Percentiles rank a stretch among this genome's conserved stretches.
phyloP scores from a whole-genome alignment of 2,329 filamentous ascomycete genomes.

The Blastomyces silverae region DNA sequence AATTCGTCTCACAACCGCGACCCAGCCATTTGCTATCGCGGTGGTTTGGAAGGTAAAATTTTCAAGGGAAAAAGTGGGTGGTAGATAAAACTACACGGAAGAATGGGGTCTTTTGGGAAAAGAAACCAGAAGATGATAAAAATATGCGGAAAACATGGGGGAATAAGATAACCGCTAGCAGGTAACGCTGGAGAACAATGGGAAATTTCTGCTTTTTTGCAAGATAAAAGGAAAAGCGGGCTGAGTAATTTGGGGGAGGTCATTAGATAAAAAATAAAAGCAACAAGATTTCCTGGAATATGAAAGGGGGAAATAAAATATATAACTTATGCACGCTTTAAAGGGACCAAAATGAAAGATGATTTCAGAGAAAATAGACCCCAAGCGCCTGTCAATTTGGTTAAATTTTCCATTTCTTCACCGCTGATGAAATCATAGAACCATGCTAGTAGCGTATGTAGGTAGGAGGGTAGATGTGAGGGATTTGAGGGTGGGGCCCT shows the following conservation, averaged over 20 bases:
- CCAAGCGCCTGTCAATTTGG: constrained; percentile 4
- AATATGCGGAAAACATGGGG: neutral
- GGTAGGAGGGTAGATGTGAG: neutral
- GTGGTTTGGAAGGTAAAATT: neutral
- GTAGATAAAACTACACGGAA: constrained; percentile 7
- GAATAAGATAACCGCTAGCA: neutral
- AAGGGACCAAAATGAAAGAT: neutral
- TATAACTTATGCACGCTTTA: constrained; percentile 6
- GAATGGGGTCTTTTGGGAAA: neutral
- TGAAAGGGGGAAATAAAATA: neutral
- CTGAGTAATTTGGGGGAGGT: neutral
- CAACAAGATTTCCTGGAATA: neutral
- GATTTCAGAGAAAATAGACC: neutral
- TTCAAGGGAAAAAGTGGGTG: neutral
- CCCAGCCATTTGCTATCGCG: neutral
- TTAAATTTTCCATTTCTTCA: neutral
- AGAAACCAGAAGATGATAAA: neutral
- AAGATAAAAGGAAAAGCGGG: neutral
- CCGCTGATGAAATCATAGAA: neutral
- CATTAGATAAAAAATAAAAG: constrained; percentile 6
- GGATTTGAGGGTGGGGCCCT: neutral
- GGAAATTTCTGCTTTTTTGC: constrained; percentile 4
- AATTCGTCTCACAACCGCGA: neutral
- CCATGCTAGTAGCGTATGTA: neutral
- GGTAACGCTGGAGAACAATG: neutral